Percentiles rank a stretch among this genome's conserved stretches.
Conservation (phyloP, 78 protist genomes). For the Acrasis kona region DNA sequence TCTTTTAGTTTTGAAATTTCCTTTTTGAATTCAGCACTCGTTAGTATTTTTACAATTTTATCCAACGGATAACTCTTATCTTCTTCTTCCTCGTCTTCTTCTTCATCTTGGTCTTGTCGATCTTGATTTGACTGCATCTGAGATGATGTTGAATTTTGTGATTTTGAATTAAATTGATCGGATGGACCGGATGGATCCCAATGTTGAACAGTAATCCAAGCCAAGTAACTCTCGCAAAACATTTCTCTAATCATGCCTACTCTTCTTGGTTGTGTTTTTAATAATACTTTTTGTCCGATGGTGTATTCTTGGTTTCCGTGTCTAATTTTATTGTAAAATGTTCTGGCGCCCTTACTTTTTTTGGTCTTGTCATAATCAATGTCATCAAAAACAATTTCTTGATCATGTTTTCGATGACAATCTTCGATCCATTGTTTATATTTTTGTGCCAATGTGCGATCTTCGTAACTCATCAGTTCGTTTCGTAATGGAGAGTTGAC, state of each 20-base stretch:
- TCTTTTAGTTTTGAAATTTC: not conserved
- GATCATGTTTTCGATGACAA: constrained; percentile 7
- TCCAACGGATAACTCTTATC: not conserved
- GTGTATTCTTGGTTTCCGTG: not conserved
- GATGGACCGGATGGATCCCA: too few relatives aligned
- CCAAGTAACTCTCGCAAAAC: not conserved
- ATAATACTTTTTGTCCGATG: not conserved
- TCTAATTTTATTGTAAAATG: not conserved
- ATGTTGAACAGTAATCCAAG: not conserved
- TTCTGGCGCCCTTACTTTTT: not conserved
- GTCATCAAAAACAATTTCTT: constrained; percentile 7
- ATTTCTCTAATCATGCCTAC: not conserved
- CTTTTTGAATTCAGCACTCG: not conserved
- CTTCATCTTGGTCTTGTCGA: not conserved
- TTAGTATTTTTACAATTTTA: not conserved
- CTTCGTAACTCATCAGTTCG: constrained; percentile 3
- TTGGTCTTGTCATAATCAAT: too few relatives aligned
- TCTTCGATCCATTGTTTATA: not conserved
- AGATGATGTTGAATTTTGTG: too few relatives aligned
- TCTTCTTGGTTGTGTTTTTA: not conserved
- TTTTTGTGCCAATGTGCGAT: not conserved
- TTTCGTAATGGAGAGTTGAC: not conserved
- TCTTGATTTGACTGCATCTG: too few relatives aligned
- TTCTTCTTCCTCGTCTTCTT: not conserved
- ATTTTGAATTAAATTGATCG: too few relatives aligned